Evolutionary conservation across 768 basidiomycete species (phyloP), one percentile per base, ranked within the genome.

Genomic region (Tulasnella sp.): DNA sequence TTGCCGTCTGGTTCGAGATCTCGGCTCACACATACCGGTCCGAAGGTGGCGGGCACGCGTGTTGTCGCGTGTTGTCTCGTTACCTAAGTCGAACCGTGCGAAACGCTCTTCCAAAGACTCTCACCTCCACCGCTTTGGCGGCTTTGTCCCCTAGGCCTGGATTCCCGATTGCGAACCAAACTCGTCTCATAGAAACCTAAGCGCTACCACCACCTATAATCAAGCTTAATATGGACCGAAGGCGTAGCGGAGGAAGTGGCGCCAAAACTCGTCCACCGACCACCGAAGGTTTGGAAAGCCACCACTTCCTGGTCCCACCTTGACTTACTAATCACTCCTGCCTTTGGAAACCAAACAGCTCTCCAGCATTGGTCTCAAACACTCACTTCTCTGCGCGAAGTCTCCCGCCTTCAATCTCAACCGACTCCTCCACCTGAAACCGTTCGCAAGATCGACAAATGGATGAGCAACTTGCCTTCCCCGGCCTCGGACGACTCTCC

Each of bases 331-430:
- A 26, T 67, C 69, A 26, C 23, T n/a, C 74, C 80, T 77, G 73
- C 51, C n/a, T 69, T 78, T 70, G 71, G 79, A 69, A 77, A 75
- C 46, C 75, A 72, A 81, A 77, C 84, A 95, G 93, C 94, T 86
- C 85, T 92, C 80, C 90, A 92, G 77, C 91, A 87, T 81, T 95
- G 93, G 93, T 87, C 89, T 72, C 91, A 90, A 83, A 90, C 91
- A 44, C 86, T 89, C 40, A 85, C 86, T 75, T 89, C 91, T 44
- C 84, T 94, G 15, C 40, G 42, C 40, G 78, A 87, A 85, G 80
- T 84, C 85, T 26, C 85, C 93, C 69, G 71, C 9, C 57, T 70
- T 39, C 61, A 72, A 51, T 26, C 44, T 44, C 75, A 46, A 39
- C 76, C 51, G 39, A 23, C 20, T 5, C 51, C 46, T 15, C 44